Evolutionary conservation across 352 stramenopile genomes (phyloP), one percentile per base, ranked within the genome.

Genomic region (Globisporangium canariense): DNA sequence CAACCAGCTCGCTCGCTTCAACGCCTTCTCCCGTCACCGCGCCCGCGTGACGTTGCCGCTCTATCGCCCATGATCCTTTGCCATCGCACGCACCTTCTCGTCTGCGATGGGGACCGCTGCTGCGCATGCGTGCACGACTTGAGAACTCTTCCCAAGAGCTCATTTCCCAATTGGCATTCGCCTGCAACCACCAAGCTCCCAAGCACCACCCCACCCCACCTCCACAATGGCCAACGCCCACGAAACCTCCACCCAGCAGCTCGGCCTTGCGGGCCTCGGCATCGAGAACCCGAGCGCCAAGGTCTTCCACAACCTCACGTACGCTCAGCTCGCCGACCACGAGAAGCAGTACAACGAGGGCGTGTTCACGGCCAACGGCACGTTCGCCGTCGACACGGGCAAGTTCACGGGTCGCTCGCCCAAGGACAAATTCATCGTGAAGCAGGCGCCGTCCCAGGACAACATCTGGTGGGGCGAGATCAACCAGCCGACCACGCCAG

Each of bases 401-500:
- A 98, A 98, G 76, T 99, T 98, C 82, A 99, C 97, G 20, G 97
- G 97, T 65, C 93, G 97, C 58, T 99, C 94, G 70, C 97, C 97
- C 60, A 98, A 98, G 83, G 97, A 99, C 85, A 99, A 99, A 81
- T 99, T 93, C 81, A 93, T 99, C 62, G 97, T 99, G 25, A 86
- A 98, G 69, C 94, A 98, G 74, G 73, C 72, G 45, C 88, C 88
- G 30, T 95, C 83, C 53, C 97, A 86, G 54, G 87, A 97, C 65
- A 96, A 98, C 76, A 95, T 99, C 68, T 98, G 97, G 84, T 99
- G 97, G 96, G 96, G 96, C 20, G 84, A 97, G 53, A 93, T 99
- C 64, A 99, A 99, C 83, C 90, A 98, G 64, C 83, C 92, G 38
- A 97, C 97, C 46, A 92, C 71, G 46, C 66, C 89, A 6, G 85